These are phyloP conservation scores for Paecilomyces formosus DNA, from an alignment of 2,329 filamentous ascomycete genomes.

Conservation along the genomic window DNA sequence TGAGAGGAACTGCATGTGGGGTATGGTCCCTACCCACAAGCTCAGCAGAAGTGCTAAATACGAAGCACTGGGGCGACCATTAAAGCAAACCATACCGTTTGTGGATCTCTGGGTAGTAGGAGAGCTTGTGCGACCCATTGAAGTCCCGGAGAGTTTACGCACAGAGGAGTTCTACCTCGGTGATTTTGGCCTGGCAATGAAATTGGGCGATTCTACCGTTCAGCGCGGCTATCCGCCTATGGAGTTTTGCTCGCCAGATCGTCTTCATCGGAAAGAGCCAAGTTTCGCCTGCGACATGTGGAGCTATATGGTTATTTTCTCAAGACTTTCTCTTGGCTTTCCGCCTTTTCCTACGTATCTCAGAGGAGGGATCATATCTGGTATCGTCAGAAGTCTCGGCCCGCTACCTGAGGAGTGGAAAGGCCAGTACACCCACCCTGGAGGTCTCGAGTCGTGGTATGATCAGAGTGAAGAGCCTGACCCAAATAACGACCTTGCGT, in stretches of 20 bases:
- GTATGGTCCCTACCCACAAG: constrained; percentile 14
- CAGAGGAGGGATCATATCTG: constrained; percentile 12
- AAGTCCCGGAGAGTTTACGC: constrained; percentile 13
- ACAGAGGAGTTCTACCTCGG: constrained; percentile 20
- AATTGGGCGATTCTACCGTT: constrained; percentile 9
- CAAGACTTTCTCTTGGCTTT: constrained; percentile 14
- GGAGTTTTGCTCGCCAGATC: constrained; percentile 18
- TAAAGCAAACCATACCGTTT: constrained; percentile 16
- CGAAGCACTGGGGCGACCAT: constrained; percentile 15
- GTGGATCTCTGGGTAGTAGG: constrained; percentile 16
- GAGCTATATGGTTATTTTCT: constrained; percentile 23
- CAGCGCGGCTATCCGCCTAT: constrained; percentile 9
- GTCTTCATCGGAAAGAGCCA: constrained; percentile 15
- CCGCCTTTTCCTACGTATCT: constrained; percentile 10
- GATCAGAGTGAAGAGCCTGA: constrained; percentile 10
- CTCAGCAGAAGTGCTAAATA: constrained; percentile 18
- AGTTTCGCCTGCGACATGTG: constrained; percentile 22
- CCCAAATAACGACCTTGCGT: background rate
- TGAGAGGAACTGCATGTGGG: constrained; percentile 21
- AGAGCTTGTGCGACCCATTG: constrained; percentile 15
- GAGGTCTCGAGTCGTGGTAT: constrained; percentile 19
- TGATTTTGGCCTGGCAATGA: constrained; percentile 20
- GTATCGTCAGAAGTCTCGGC: constrained; percentile 14
- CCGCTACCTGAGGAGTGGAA: constrained; percentile 19
- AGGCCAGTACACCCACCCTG: constrained; percentile 9